Base-by-base conservation (phyloP, 495 filamentous ascomycete genomes). In the Cairneyella variabilis region DNA sequence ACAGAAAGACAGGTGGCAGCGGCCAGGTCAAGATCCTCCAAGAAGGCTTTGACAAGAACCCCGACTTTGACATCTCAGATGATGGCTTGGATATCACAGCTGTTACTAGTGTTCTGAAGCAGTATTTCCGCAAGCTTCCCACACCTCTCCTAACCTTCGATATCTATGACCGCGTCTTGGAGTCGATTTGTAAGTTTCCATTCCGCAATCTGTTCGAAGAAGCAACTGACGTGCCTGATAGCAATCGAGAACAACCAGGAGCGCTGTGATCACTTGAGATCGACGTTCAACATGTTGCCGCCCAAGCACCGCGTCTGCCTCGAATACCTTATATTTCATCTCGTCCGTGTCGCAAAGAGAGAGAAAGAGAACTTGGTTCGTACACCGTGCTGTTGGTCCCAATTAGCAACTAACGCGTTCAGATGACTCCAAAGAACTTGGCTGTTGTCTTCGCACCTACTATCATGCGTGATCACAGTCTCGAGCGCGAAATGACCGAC, bases 401-500 rank as follows among this genome's bases (percentile, higher is more conserved):
- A 44, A 26, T 18, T 20, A 34, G 7, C 30, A 32, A n/a, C 61
- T 67, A 61, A 65, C 48, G 68, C 3, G 10, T 21, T 17, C 25
- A 64, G 58, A 99, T 99, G 95, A 93, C 88, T 17, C 87, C 92
- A 30, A 84, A 88, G 65, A 99, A 99, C 60, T 73, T 97, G 32
- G 90, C 95, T 4, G 95, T 99, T 51, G 95, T 99, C 23, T 99
- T 99, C 62, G 95, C 95, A 22, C 95, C 95, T 21, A 99, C 95
- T 7, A 90, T 99, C 54, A 93, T 99, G 86, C 78, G 93, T 46
- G 90, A 95, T 21, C 74, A 83, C 64, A 90, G 83, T 56, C 73
- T 97, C 57, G 88, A 95, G 57, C 84, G 90, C 51, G 95, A 99
- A 66, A 95, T 97, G 87, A 89, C 84, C 11, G 95, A 99, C 60